phyloP scores from a whole-genome alignment of 208 protist species.

The Crithidia bombi region DNA sequence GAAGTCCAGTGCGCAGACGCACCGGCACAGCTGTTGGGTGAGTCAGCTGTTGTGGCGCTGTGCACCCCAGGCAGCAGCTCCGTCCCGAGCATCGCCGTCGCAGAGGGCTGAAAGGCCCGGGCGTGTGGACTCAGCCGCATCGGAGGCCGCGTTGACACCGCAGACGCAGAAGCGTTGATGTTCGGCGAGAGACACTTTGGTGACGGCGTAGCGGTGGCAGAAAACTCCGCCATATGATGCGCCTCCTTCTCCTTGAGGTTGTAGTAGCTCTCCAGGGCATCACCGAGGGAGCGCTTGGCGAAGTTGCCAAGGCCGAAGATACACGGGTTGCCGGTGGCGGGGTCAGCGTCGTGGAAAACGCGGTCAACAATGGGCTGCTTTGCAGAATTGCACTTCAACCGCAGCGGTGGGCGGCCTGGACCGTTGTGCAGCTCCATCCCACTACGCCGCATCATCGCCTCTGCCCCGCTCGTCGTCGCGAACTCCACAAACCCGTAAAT shows the following conservation, averaged over 20 bases:
- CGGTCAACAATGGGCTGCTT: constrained; percentile 76
- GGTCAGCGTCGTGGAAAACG: constrained; percentile 72
- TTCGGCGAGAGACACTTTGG: constrained; percentile 1
- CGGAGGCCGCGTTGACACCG: constrained; percentile 6
- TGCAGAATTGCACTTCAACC: constrained; percentile 61
- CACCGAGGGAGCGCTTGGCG: constrained; percentile 58
- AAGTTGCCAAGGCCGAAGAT: constrained; percentile 73
- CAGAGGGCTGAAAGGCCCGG: constrained; percentile 26
- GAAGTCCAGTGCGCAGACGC: neutral
- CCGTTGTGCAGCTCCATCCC: constrained; percentile 66
- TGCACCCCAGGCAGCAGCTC: constrained; percentile 21
- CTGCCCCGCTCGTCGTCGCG: constrained; percentile 41
- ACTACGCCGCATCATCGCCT: constrained; percentile 49
- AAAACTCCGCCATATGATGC: constrained; percentile 24
- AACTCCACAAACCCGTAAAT: constrained; percentile 83
- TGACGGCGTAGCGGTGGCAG: neutral
- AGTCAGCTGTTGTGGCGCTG: neutral
- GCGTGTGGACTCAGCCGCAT: constrained; percentile 36
- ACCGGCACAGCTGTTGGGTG: neutral
- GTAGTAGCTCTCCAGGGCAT: constrained; percentile 74
- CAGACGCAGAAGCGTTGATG: neutral
- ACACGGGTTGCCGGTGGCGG: constrained; percentile 41
- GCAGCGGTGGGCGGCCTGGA: constrained; percentile 46
- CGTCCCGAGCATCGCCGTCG: constrained; percentile 7
- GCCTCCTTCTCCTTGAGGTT: constrained; percentile 71